Percentiles rank a stretch among this genome's conserved stretches.
Conservation (phyloP, 208 protist genomes). For the Crithidia acanthocephali region DNA sequence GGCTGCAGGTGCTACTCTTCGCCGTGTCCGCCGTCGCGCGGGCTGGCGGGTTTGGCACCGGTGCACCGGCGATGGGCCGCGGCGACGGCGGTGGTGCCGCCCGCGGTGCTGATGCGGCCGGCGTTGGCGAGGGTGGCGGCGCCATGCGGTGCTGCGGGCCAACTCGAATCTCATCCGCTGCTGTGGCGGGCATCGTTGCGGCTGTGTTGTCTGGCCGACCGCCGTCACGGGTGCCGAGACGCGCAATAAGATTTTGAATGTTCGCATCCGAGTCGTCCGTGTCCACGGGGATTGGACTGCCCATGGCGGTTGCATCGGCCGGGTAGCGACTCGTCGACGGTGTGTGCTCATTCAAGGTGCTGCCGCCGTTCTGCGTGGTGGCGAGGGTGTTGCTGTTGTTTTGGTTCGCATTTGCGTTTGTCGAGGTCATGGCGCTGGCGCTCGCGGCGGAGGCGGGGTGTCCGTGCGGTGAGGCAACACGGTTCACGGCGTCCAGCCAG, state of each 20-base stretch:
- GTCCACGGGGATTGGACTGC: constrained; percentile 41
- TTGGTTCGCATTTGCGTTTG: neutral
- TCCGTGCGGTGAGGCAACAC: neutral
- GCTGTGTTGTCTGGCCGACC: neutral
- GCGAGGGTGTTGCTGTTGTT: constrained; percentile 2
- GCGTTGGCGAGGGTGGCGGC: neutral
- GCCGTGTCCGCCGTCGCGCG: neutral
- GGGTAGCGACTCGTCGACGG: constrained; percentile 21
- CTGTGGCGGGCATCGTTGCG: neutral
- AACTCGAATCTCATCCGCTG: neutral
- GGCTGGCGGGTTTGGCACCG: neutral
- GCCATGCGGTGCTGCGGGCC: neutral
- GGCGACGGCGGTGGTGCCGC: neutral
- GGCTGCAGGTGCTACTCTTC: neutral
- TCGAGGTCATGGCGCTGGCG: neutral
- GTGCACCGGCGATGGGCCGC: neutral
- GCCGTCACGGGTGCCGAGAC: neutral
- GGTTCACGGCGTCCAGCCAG: constrained; percentile 25
- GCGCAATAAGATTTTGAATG: constrained; percentile 15
- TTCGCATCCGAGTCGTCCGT: constrained; percentile 33
- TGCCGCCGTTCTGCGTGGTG: constrained; percentile 5
- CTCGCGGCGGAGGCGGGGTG: neutral
- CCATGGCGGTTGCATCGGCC: constrained; percentile 32
- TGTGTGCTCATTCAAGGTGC: constrained; percentile 14
- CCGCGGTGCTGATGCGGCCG: neutral